Percentiles rank a stretch among this genome's conserved stretches.
Evolutionary conservation across 1,139 yeast genomes (phyloP).

Genomic region (Pichia sp.): DNA sequence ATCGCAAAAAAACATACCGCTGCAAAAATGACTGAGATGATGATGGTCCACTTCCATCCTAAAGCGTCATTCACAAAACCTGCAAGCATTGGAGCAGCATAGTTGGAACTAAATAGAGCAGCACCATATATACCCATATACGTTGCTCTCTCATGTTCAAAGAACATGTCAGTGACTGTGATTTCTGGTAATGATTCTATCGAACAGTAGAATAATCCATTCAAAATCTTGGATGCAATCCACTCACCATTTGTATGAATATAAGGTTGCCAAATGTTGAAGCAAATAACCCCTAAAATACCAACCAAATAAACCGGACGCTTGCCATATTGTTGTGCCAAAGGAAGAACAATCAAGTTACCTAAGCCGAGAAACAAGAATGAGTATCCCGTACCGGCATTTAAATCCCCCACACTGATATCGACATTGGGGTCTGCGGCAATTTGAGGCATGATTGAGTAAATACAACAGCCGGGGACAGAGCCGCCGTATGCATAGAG

Average conservation of each 20-base stretch:
- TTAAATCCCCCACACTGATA: conserved; percentile 35
- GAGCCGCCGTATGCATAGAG: conserved; percentile 40
- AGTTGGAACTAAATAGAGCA: conserved; percentile 33
- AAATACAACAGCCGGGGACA: conserved; percentile 40
- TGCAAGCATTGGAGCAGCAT: conserved; percentile 40
- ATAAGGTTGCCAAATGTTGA: conserved; percentile 40
- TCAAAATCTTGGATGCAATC: conserved; percentile 36
- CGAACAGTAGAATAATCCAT: conserved; percentile 46
- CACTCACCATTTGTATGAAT: conserved; percentile 34
- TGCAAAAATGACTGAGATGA: conserved; percentile 40
- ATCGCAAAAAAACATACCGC: conserved; percentile 38
- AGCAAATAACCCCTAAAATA: conserved; percentile 30
- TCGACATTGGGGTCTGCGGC: conserved; percentile 31
- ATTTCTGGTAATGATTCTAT: conserved; percentile 51
- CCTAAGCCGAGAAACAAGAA: conserved; percentile 44
- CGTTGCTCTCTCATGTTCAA: conserved; percentile 45
- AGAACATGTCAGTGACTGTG: conserved; percentile 41
- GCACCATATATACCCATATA: conserved; percentile 39
- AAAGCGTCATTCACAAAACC: conserved; percentile 41
- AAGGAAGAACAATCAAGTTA: conserved; percentile 41
- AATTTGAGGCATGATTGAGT: conserved; percentile 37
- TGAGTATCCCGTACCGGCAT: conserved; percentile 46
- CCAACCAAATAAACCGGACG: conserved; percentile 42
- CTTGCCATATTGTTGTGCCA: conserved; percentile 47
- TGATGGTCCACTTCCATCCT: conserved; percentile 46